Base-by-base conservation (phyloP, 2,329 filamentous ascomycete species). In the Rosellinia necatrix region DNA sequence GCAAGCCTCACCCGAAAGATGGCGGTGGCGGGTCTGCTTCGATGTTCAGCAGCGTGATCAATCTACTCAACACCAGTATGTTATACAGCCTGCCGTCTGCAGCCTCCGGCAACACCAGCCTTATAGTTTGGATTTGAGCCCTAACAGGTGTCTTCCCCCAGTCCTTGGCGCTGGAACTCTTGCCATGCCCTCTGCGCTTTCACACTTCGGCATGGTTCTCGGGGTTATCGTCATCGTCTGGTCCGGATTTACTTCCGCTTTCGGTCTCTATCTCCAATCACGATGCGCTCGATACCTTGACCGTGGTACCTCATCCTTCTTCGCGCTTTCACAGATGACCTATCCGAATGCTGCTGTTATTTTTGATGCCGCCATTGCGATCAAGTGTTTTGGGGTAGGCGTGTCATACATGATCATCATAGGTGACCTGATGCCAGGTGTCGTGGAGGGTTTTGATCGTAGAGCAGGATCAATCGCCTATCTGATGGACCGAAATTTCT, bases 341-440 rank as follows among this genome's bases (percentile, higher is more conserved):
- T 99, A 97, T 68, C 94, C 94, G 1, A 96, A 96, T 71, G 92
- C 93, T 2, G 91, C 94, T 7, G 91, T 99, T 42, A 81, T 97
- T 41, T 99, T 99, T 72, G 94, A 99, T 75, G 87, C 88, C 6
- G 94, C 94, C 5, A 99, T 99, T 70, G 92, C 93, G 10, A 86
- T 99, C 70, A 99, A 99, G 73, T 99, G 94, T 74, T 99, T 99
- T 71, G 94, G 94, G 32, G 94, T 99, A 8, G 94, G 90, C 19
- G 91, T 97, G 57, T 97, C 92, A 66, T 99, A 99, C 75, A 84
- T 99, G 67, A 99, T 99, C 69, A 97, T 99, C 68, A 97, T 99
- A 65, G 94, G 94, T 47, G 94, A 99, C 72, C 78, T 99, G 60
- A 99, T 99, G 94, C 94, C 94, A 1, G 93, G 92, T 34, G 94